phyloP scores from a whole-genome alignment of 192 early-diverging fungal species.

The Dispira simplex region DNA sequence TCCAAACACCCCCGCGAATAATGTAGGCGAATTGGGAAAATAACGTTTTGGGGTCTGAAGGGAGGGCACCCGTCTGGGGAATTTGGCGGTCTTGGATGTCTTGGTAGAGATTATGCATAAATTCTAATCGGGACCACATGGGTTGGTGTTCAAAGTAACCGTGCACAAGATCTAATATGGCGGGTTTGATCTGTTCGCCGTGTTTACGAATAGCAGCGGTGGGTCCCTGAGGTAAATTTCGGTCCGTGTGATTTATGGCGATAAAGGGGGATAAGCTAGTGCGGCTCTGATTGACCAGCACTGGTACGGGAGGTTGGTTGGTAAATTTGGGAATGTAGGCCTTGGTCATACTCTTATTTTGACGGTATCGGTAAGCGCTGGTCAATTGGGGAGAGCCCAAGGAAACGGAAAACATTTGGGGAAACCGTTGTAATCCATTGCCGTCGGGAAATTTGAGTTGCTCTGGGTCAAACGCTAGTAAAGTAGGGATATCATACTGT shows the following conservation, averaged over 20 bases:
- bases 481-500: background rate
- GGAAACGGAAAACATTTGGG: background rate
- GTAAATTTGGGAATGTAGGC: slow-evolving; percentile 1
- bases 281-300: background rate
- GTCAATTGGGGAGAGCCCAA: background rate
- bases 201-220: background rate
- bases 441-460: background rate
- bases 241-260: background rate
- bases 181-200: background rate
- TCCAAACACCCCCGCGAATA: background rate
- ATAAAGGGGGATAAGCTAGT: background rate
- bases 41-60: background rate
- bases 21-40: background rate
- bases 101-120: background rate
- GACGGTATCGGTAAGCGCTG: background rate
- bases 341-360: background rate
- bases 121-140: background rate
- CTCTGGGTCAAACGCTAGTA: background rate
- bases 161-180: background rate
- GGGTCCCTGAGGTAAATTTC: background rate
- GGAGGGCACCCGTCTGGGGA: background rate
- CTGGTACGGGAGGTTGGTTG: background rate
- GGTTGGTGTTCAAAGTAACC: background rate
- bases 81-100: background rate
- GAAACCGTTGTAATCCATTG: background rate